Evolutionary conservation across 2,329 filamentous ascomycete species (phyloP).

Genomic region (Parascedosporium putredinis): DNA sequence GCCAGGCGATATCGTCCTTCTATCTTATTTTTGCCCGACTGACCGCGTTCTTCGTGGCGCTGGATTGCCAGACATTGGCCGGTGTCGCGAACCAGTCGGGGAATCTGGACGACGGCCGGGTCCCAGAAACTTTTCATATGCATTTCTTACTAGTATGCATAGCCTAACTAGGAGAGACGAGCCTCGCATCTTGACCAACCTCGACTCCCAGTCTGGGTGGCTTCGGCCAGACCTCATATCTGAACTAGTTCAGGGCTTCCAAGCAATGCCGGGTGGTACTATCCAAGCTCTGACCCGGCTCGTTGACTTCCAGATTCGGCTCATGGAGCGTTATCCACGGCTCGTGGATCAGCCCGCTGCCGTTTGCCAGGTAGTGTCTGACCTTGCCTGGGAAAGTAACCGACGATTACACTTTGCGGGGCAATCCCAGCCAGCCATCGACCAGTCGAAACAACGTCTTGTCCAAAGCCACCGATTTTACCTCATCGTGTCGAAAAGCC

Average conservation of each 20-base stretch:
- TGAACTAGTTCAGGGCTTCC: slow-evolving; percentile 34
- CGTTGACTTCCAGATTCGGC: slow-evolving; percentile 26
- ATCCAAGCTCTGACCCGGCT: slow-evolving; percentile 32
- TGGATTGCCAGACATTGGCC: slow-evolving; percentile 33
- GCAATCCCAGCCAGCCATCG: slow-evolving; percentile 8
- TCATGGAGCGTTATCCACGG: slow-evolving; percentile 35
- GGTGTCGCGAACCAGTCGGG: background rate
- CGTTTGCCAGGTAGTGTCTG: slow-evolving; percentile 24
- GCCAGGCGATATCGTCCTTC: slow-evolving; percentile 17
- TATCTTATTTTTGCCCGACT: slow-evolving; percentile 35
- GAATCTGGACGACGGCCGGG: background rate
- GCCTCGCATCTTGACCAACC: slow-evolving; percentile 9
- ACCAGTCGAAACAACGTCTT: slow-evolving; percentile 24
- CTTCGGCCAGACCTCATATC: slow-evolving; percentile 14
- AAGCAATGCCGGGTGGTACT: slow-evolving; percentile 28
- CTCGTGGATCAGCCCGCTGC: slow-evolving; percentile 31
- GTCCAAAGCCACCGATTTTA: slow-evolving; percentile 33
- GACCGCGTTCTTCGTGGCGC: slow-evolving; percentile 38
- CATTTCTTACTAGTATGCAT: slow-evolving; percentile 36
- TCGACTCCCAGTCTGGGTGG: slow-evolving; percentile 10
- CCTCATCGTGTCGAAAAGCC: slow-evolving; percentile 26
- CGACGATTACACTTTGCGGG: slow-evolving; percentile 10
- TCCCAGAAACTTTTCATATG: slow-evolving; percentile 6
- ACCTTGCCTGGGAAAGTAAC: slow-evolving; percentile 21
- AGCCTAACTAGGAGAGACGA: slow-evolving; percentile 15